Evolutionary conservation across 2,329 filamentous ascomycete species (phyloP), one percentile per base, ranked within the genome.

Genomic region (Penicillium sp.): DNA sequence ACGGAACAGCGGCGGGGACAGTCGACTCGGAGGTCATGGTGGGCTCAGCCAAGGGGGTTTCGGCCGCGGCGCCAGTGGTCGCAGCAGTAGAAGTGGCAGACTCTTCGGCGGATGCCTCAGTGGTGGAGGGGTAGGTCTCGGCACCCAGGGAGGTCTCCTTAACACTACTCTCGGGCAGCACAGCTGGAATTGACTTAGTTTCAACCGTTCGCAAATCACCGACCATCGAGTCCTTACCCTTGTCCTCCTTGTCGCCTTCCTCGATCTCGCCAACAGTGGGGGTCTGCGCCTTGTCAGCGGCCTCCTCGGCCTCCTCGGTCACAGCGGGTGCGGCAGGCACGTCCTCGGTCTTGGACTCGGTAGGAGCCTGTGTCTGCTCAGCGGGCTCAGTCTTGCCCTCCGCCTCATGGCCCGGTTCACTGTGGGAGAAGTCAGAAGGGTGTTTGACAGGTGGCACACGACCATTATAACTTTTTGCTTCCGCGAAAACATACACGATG

Each of bases 401-500:
- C 6, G 51, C 47, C 29, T 59, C 43, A 1, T 62, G 40, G 6
- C 47, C 46, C 20, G 61, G 53, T 7, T 55, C 45, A n/a, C 60
- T 63, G 40, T 22, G 35, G 27, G 37, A 20, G n/a, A 27, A 27
- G 20, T 43, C 31, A 46, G 41, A 24, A 36, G 28, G 3, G 6
- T 41, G 5, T 18, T 27, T 13, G 39, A 22, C 11, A 20, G 37
- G 35, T 40, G 50, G 54, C 53, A 55, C 50, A 50, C 46, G 50
- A 52, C 42, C 56, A 49, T 37, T 26, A 20, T 31, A 11, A 45
- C 32, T 28, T 36, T 42, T 46, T 31, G 28, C 23, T 38, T 22
- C 16, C 10, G 29, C 13, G 13, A 20, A 20, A 34, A 64, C 64
- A 63, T 58, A 70, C 68, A 64, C 51, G 32, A 64, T 47, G 38